Conservation (phyloP, 2,329 filamentous ascomycete genomes). For the Aspergillus fructus region DNA sequence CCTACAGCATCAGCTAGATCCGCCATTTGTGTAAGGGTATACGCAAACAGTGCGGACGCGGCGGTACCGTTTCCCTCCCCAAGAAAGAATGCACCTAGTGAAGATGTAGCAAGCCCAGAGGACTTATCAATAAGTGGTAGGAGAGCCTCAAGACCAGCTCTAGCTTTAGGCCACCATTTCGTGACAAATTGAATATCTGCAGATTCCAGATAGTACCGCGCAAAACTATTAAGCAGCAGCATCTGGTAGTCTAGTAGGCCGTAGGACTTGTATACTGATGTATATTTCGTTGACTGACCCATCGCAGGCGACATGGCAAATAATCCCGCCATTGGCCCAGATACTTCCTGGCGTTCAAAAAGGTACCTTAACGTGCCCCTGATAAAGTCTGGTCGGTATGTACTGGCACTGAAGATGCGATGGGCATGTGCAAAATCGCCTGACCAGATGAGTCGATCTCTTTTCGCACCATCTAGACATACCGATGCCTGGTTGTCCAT, state of each 20-base stretch:
- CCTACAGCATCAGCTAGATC: neutral
- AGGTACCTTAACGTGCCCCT: too few relatives aligned
- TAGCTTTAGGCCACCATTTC: neutral
- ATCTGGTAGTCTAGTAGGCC: neutral
- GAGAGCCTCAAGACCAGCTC: neutral
- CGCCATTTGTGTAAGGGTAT: neutral
- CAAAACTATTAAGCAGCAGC: neutral
- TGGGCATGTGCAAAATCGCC: too few relatives aligned
- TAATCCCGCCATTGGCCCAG: neutral
- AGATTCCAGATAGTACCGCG: neutral
- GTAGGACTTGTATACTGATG: neutral
- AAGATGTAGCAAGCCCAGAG: neutral
- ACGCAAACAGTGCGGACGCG: too few relatives aligned
- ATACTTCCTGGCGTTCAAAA: too few relatives aligned
- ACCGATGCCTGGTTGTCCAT: too few relatives aligned
- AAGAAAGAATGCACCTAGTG: neutral
- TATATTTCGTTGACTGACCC: neutral
- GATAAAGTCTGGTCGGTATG: too few relatives aligned
- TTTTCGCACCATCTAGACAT: too few relatives aligned
- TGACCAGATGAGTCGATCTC: too few relatives aligned
- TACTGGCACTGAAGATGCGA: too few relatives aligned
- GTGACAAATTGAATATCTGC: neutral
- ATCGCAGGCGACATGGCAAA: neutral
- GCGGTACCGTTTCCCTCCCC: neutral
- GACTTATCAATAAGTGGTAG: neutral